phyloP scores from a whole-genome alignment of 2,329 filamentous ascomycete genomes.

The Trichophyton verrucosum region DNA sequence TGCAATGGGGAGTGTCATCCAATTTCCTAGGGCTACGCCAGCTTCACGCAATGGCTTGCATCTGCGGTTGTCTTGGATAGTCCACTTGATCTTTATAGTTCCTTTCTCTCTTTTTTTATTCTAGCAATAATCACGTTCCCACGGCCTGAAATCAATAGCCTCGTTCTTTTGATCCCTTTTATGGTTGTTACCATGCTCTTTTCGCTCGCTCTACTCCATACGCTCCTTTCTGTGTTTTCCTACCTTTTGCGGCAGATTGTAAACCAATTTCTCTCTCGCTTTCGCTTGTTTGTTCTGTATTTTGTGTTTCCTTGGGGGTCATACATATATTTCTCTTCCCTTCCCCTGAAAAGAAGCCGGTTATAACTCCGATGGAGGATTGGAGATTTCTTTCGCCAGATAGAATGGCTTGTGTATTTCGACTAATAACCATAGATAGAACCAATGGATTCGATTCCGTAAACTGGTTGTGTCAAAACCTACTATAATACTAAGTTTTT shows the following conservation, averaged over 20 bases:
- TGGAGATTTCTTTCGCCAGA: neutral
- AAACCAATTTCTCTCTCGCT: neutral
- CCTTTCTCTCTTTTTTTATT: neutral
- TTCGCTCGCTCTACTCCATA: neutral
- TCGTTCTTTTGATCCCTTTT: neutral
- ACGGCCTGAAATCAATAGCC: neutral
- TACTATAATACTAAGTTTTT: neutral
- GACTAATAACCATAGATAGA: neutral
- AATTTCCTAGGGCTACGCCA: neutral
- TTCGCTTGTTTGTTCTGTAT: neutral
- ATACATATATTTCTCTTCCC: neutral
- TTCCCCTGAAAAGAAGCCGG: neutral
- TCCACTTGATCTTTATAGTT: neutral
- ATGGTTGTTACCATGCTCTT: neutral
- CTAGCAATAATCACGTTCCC: neutral
- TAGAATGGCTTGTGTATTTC: neutral
- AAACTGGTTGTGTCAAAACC: neutral
- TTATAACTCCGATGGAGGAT: neutral
- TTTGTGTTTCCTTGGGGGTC: neutral
- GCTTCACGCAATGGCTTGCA: neutral
- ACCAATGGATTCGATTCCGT: neutral
- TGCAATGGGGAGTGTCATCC: neutral
- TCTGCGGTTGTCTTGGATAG: constrained; percentile 2
- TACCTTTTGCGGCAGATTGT: neutral
- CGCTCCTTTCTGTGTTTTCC: neutral